These are phyloP conservation scores for Quercus lobata DNA, from an alignment of 331 rosid genomes.

Conservation along the genomic window DNA sequence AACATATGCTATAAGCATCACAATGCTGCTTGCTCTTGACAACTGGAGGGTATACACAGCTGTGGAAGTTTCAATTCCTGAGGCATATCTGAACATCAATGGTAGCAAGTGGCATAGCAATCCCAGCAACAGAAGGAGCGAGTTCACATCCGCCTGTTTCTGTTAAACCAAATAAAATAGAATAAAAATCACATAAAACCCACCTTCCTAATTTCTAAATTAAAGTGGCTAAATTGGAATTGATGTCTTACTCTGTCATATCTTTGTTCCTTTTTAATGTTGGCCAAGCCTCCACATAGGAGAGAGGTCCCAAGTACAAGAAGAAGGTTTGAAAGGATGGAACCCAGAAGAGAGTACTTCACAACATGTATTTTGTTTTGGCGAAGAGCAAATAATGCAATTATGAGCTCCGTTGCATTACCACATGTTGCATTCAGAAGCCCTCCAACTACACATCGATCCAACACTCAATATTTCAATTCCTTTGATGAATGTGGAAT, in stretches of 20 bases:
- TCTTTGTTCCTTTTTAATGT: constrained; percentile 56
- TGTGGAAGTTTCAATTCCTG: constrained; percentile 26
- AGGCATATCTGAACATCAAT: constrained; percentile 54
- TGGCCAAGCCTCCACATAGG: constrained; percentile 81
- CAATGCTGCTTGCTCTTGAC: constrained; percentile 82
- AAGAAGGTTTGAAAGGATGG: constrained; percentile 92
- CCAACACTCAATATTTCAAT: not conserved
- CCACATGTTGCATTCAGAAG: constrained; percentile 98
- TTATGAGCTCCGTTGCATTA: constrained; percentile 87
- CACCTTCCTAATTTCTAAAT: not conserved
- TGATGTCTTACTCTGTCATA: constrained; percentile 64
- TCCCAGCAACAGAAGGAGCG: constrained; percentile 66
- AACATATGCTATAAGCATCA: constrained; percentile 78
- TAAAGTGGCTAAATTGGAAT: not conserved
- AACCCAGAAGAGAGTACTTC: constrained; percentile 82
- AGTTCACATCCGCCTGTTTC: constrained; percentile 89
- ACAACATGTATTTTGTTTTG: constrained; percentile 72
- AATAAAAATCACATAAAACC: not conserved
- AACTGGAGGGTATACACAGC: constrained; percentile 50
- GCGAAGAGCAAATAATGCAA: constrained; percentile 71
- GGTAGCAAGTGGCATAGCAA: constrained; percentile 86
- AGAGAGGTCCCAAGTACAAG: constrained; percentile 90
- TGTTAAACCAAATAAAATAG: constrained; percentile 18
- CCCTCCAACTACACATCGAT: constrained; percentile 63
- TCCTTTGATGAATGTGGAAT: not conserved